phyloP scores from a whole-genome alignment of 1,139 yeast genomes.

The Debaryomyces udenii region DNA sequence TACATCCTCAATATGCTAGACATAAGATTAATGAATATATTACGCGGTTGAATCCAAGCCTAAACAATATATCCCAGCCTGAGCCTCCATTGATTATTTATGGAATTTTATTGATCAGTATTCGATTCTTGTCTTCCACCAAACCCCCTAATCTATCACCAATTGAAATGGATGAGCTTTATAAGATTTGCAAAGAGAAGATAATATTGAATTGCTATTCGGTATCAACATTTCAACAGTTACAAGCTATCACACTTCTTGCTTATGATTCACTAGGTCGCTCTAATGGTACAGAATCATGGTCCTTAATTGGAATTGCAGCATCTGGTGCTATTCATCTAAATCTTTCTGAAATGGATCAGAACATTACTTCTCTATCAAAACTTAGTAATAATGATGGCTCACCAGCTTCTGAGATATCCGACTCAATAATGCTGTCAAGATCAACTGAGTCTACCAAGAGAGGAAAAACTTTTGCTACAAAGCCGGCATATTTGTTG shows the following conservation, averaged over 20 bases:
- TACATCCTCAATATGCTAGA: conserved; percentile 16
- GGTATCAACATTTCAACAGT: conserved; percentile 23
- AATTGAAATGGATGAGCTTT: conserved; percentile 13
- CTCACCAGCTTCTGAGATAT: conserved; percentile 2
- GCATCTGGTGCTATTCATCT: conserved; percentile 11
- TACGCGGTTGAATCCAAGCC: neutral
- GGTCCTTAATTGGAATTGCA: conserved; percentile 24
- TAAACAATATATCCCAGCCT: conserved; percentile 7
- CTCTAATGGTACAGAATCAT: conserved; percentile 29
- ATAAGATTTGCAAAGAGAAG: conserved; percentile 15
- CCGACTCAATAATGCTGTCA: conserved; percentile 3
- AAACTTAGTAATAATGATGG: conserved; percentile 16
- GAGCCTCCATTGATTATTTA: conserved; percentile 14
- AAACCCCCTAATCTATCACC: neutral
- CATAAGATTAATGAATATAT: conserved; percentile 8
- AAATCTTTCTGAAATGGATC: conserved; percentile 8
- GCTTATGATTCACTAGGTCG: conserved; percentile 29
- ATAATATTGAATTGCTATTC: conserved; percentile 25
- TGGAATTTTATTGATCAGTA: conserved; percentile 14
- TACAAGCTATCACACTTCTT: conserved; percentile 28
- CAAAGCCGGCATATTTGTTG: conserved; percentile 18
- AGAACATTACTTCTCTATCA: conserved; percentile 15
- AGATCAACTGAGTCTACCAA: conserved; percentile 2
- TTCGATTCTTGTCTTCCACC: conserved; percentile 3
- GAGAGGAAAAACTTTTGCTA: conserved; percentile 12